phyloP scores from a whole-genome alignment of 352 stramenopile species.

The Globisporangium acanthophoron region DNA sequence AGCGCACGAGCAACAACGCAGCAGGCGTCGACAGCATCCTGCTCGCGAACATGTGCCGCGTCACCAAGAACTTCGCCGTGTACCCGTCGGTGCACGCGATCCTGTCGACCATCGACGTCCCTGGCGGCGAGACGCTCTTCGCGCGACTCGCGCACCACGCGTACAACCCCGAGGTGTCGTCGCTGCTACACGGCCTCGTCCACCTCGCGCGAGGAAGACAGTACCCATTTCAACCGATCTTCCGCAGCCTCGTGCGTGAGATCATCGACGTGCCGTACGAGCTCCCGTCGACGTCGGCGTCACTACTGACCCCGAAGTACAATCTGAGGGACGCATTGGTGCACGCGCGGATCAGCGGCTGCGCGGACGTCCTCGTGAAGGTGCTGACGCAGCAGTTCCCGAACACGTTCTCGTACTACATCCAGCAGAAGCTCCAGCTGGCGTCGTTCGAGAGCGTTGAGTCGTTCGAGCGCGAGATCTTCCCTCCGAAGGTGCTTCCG shows the following conservation, averaged over 20 bases:
- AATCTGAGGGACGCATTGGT: conserved; percentile 31
- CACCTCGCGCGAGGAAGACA: conserved; percentile 50
- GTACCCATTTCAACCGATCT: conserved; percentile 34
- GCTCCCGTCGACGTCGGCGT: conserved; percentile 22
- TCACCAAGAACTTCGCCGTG: conserved; percentile 64
- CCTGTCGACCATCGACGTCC: conserved; percentile 33
- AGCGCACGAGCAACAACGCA: not conserved
- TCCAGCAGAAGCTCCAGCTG: conserved; percentile 58
- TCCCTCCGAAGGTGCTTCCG: conserved; percentile 39
- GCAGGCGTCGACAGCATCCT: conserved; percentile 42
- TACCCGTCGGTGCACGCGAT: conserved; percentile 61
- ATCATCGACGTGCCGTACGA: conserved; percentile 34
- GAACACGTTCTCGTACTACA: conserved; percentile 75
- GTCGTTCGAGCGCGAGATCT: conserved; percentile 61
- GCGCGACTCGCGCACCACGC: conserved; percentile 37
- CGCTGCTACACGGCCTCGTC: conserved; percentile 56
- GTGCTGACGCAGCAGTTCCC: conserved; percentile 64
- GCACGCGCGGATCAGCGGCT: conserved; percentile 55
- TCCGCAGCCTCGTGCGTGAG: conserved; percentile 46
- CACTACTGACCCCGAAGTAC: conserved; percentile 36
- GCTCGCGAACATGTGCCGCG: conserved; percentile 60
- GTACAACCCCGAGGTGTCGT: conserved; percentile 61
- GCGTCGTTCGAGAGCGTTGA: conserved; percentile 73
- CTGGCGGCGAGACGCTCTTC: conserved; percentile 34
- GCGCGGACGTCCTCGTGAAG: conserved; percentile 58